phyloP scores from a whole-genome alignment of 202 grass and related monocot genomes.

The Panicum hallii region DNA sequence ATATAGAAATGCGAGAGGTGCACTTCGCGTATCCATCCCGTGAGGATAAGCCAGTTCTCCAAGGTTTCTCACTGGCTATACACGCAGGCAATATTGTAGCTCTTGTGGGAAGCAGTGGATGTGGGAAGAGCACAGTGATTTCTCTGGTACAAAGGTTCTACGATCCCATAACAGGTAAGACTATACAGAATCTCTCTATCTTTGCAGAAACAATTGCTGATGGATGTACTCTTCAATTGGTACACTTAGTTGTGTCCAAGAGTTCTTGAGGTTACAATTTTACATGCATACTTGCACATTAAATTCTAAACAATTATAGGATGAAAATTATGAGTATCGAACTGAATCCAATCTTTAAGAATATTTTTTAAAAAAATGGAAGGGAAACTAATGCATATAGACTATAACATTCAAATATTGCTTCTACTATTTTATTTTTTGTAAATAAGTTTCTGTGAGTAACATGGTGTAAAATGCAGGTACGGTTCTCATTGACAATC shows the following conservation, averaged over 20 bases:
- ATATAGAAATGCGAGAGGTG: constrained; percentile 55
- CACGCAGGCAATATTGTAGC: constrained; percentile 59
- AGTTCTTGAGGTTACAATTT: neutral
- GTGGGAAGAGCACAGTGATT: constrained; percentile 75
- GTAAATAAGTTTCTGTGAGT: neutral
- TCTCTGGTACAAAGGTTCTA: constrained; percentile 71
- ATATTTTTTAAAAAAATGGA: neutral
- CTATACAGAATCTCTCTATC: constrained; percentile 22
- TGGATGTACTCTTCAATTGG: neutral
- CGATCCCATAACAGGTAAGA: constrained; percentile 55
- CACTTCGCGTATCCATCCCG: constrained; percentile 67
- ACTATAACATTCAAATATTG: neutral
- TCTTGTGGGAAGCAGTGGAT: constrained; percentile 71
- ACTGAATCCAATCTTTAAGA: constrained; percentile 4
- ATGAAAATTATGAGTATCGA: neutral
- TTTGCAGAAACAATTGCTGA: constrained; percentile 30
- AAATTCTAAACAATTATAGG: constrained; percentile 23
- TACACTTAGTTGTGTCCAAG: neutral
- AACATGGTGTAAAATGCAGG: constrained; percentile 50
- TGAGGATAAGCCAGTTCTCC: constrained; percentile 53
- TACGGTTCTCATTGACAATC: constrained; percentile 52
- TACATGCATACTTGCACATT: constrained; percentile 1
- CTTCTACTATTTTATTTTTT: neutral
- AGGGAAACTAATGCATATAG: neutral
- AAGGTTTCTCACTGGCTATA: constrained; percentile 60